Base-by-base conservation (phyloP, 2,329 filamentous ascomycete genomes). In the Sordariomycetes sp. region DNA sequence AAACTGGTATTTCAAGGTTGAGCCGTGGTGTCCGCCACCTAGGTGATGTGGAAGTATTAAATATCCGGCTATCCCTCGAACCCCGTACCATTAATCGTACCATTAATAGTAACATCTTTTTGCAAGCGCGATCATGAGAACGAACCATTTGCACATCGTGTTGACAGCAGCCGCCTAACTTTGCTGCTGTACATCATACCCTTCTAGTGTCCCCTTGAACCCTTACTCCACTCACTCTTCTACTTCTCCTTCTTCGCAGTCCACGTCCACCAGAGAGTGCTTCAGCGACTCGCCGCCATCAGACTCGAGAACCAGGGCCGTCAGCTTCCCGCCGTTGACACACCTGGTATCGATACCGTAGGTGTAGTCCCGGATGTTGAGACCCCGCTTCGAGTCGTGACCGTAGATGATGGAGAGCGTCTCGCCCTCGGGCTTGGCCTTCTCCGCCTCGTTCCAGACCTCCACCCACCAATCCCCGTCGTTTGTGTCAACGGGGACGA, bases 311-410 rank as follows among this genome's bases (percentile, higher is more conserved):
- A 96, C 77, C 60, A 96, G 71, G 1, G 89, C 92, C 1, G 88
- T 90, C 63, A 99, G 74, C 61, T 83, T 77, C 1, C 85, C 85
- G 12, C 91, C 92, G 61, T 81, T 82, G 3, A 90, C 84, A 69
- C 94, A 97, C 0, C 85, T 87, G 0, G 87, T 89, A 70, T 97
- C 94, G 53, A 97, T 76, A 0, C 94, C 94, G 66, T 90, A 89
- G 3, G 87, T 89, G 70, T 89, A 95, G 53, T 80, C 76, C 55
- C 82, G 65, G 60, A 76, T 63, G 32, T 65, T 67, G 55, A 95
- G 79, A 0, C 90, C 90, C 3, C 74, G 73, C 65, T 86, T 85
- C 24, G 90, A 82, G 69, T 97, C 90, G 69, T 97, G 93, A 5
- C 92, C 92, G 70, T 96, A 97, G 59, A 96, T 79, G 46, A 96